phyloP scores from a whole-genome alignment of 1,284 basidiomycete genomes.

The Ustilago sp. region DNA sequence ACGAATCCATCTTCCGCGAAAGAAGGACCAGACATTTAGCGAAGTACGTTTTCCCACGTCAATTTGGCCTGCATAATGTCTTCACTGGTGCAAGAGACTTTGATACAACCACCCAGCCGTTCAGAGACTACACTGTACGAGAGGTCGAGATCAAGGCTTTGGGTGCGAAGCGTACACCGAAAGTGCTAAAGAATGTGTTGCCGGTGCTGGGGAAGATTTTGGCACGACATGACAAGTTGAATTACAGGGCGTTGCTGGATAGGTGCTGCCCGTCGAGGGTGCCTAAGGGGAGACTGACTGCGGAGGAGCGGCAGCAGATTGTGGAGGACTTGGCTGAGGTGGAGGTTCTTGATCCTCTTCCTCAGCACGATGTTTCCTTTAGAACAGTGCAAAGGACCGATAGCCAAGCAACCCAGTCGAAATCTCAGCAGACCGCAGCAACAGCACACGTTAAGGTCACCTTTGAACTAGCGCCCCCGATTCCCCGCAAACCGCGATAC shows the following conservation, averaged over 20 bases:
- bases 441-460: not conserved
- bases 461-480: slow-evolving; percentile 14
- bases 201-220: slow-evolving; percentile 76
- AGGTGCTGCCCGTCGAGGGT: slow-evolving; percentile 81
- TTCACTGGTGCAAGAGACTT: slow-evolving; percentile 70
- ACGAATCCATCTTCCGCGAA: slow-evolving; percentile 33
- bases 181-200: slow-evolving; percentile 76
- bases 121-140: slow-evolving; percentile 76
- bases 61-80: slow-evolving; percentile 77
- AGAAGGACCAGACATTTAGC: slow-evolving; percentile 75
- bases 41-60: slow-evolving; percentile 85
- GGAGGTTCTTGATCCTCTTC: slow-evolving; percentile 13
- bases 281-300: slow-evolving; percentile 43
- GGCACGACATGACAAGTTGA: slow-evolving; percentile 78
- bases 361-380: slow-evolving; percentile 7
- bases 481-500: slow-evolving; percentile 77
- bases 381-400: slow-evolving; percentile 5
- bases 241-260: slow-evolving; percentile 78
- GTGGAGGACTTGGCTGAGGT: slow-evolving; percentile 73
- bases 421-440: not conserved
- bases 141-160: slow-evolving; percentile 77
- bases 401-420: not conserved
- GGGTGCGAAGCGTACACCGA: slow-evolving; percentile 76
- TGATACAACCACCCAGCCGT: slow-evolving; percentile 61
- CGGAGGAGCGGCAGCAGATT: slow-evolving; percentile 76